Evolutionary conservation across 2,329 filamentous ascomycete genomes (phyloP).

Genomic region (Sphaerulina musiva): DNA sequence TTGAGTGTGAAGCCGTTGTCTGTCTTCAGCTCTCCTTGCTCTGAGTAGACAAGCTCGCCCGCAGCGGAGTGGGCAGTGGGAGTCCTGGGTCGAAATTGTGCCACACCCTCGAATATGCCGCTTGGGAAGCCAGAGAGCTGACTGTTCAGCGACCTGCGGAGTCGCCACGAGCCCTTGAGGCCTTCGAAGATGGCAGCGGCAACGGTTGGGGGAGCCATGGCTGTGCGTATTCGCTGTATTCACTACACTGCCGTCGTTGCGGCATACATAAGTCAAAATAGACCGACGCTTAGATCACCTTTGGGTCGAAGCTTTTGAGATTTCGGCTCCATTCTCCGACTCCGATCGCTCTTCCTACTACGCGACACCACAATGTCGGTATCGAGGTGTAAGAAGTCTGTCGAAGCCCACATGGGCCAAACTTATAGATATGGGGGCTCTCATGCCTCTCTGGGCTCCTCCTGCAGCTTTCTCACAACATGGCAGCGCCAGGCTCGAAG

Average conservation of each 20-base stretch:
- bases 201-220: background rate
- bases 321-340: background rate
- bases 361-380: background rate
- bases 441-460: background rate
- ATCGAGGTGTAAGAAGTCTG: background rate
- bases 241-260: background rate
- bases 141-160: conserved; percentile 31
- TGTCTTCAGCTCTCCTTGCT: conserved; percentile 33
- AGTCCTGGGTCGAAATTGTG: conserved; percentile 31
- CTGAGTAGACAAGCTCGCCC: conserved; percentile 32
- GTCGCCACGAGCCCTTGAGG: conserved; percentile 32
- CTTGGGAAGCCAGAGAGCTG: conserved; percentile 32
- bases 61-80: conserved; percentile 27
- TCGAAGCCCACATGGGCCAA: background rate
- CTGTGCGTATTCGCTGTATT: background rate
- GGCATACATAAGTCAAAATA: background rate
- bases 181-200: conserved; percentile 29
- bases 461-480: background rate
- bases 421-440: background rate
- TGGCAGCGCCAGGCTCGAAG: conserved; percentile 24
- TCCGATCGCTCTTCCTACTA: conserved; percentile 4
- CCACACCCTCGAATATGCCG: conserved; percentile 33
- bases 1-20: conserved; percentile 45
- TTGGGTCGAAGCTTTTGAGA: background rate
- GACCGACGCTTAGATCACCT: background rate